phyloP scores from a whole-genome alignment of 768 basidiomycete species.

The Daedaleopsis nitida region DNA sequence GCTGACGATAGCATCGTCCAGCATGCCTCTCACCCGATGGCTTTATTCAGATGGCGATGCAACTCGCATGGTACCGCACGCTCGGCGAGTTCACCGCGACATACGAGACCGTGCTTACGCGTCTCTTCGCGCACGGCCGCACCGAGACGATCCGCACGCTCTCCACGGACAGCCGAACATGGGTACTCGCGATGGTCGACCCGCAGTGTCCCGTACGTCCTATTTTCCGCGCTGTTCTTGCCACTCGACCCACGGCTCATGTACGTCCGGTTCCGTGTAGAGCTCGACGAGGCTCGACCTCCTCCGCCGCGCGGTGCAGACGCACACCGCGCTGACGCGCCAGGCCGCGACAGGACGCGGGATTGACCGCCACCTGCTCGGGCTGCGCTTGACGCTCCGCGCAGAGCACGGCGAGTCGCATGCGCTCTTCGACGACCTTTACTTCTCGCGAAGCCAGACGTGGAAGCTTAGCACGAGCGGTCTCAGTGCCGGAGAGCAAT shows the following conservation, averaged over 20 bases:
- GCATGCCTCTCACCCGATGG: constrained; percentile 72
- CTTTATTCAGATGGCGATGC: constrained; percentile 88
- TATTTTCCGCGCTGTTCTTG: not conserved
- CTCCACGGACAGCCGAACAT: constrained; percentile 70
- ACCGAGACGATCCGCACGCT: constrained; percentile 88
- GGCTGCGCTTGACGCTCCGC: constrained; percentile 67
- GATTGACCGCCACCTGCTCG: constrained; percentile 90
- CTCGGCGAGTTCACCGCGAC: constrained; percentile 81
- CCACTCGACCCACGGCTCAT: too few species aligned
- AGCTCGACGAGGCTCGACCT: constrained; percentile 43
- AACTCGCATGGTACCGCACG: constrained; percentile 86
- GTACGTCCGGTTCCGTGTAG: constrained; percentile 9
- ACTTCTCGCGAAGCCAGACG: constrained; percentile 72
- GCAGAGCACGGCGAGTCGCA: constrained; percentile 55
- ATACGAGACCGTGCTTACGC: constrained; percentile 91
- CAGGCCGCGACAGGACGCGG: constrained; percentile 82
- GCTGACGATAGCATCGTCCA: constrained; percentile 24
- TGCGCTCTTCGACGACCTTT: constrained; percentile 72
- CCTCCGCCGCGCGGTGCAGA: constrained; percentile 67
- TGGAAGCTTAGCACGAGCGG: constrained; percentile 94
- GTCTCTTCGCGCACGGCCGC: constrained; percentile 82
- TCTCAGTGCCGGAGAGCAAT: constrained; percentile 80
- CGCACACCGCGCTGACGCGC: constrained; percentile 72
- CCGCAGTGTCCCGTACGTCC: constrained; percentile 47
- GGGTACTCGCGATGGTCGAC: constrained; percentile 76